A percentile compares a stretch with the other conserved stretches of the same genome.
phyloP scores from a whole-genome alignment of 495 filamentous ascomycete species.

The Aspergillus taichungensis region DNA sequence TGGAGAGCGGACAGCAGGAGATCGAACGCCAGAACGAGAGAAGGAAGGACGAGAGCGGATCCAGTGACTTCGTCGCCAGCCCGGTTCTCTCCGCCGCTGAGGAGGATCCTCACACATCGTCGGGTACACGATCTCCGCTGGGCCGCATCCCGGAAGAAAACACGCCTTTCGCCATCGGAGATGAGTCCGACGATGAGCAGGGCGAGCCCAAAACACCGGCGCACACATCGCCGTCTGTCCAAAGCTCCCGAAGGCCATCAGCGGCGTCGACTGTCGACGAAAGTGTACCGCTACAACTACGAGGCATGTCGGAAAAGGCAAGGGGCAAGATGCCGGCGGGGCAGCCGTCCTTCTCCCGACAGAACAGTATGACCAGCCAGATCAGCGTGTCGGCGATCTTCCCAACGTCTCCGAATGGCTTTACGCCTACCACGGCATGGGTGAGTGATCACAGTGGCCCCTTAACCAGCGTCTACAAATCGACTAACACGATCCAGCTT shows the following conservation, averaged over 20 bases:
- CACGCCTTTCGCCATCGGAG: constrained; percentile 79
- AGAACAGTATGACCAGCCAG: constrained; percentile 84
- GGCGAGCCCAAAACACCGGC: constrained; percentile 58
- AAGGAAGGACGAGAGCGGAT: constrained; percentile 55
- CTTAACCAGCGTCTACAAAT: constrained; percentile 5
- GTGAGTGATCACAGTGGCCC: constrained; percentile 30
- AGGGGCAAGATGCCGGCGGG: constrained; percentile 94
- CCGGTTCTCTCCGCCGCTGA: constrained; percentile 48
- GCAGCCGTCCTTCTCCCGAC: constrained; percentile 72
- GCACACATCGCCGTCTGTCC: constrained; percentile 61
- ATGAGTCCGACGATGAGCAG: constrained; percentile 69
- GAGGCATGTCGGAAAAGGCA: constrained; percentile 97
- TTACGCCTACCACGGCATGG: constrained; percentile 71
- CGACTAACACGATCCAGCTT: constrained; percentile 47
- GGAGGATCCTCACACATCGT: constrained; percentile 63
- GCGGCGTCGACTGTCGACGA: constrained; percentile 67
- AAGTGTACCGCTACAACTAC: constrained; percentile 76
- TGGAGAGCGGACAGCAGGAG: constrained; percentile 92
- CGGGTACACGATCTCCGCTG: constrained; percentile 50
- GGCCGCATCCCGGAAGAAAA: constrained; percentile 75
- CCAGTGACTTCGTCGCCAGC: constrained; percentile 22
- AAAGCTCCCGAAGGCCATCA: constrained; percentile 63
- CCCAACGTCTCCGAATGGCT: constrained; percentile 45
- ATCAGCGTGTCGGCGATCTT: constrained; percentile 52
- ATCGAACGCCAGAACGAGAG: constrained; percentile 71